Evolutionary conservation across 2,329 filamentous ascomycete species (phyloP).

Genomic region (Aspergillus neoniger): DNA sequence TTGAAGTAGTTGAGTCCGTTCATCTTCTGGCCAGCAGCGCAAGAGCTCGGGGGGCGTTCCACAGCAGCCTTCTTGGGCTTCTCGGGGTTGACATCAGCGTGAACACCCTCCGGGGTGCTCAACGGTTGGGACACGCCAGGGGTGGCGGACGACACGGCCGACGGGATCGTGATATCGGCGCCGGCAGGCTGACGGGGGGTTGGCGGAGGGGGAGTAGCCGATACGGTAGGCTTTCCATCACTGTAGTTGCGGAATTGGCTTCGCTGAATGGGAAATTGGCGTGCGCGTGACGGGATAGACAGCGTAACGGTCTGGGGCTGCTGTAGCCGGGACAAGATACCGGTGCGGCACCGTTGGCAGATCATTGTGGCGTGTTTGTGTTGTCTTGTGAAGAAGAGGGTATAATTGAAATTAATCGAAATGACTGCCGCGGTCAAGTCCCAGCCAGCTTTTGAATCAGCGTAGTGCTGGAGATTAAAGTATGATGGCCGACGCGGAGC

Average conservation of each 20-base stretch:
- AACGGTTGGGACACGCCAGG: slow-evolving; percentile 45
- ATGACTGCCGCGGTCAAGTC: neutral
- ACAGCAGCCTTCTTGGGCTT: slow-evolving; percentile 31
- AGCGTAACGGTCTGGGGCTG: slow-evolving; percentile 32
- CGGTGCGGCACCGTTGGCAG: slow-evolving; percentile 44
- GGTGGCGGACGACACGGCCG: slow-evolving; percentile 42
- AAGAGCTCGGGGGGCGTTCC: slow-evolving; percentile 40
- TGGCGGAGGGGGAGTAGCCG: slow-evolving; percentile 34
- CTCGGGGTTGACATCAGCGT: slow-evolving; percentile 28
- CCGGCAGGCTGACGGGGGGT: slow-evolving; percentile 35
- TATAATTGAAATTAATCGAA: neutral
- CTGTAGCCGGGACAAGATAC: slow-evolving; percentile 42
- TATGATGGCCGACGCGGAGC: slow-evolving; percentile 8
- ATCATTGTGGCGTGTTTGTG: slow-evolving; percentile 33
- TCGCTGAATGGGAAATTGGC: slow-evolving; percentile 33
- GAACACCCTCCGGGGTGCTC: slow-evolving; percentile 40
- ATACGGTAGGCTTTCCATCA: slow-evolving; percentile 32
- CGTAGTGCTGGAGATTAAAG: slow-evolving; percentile 12
- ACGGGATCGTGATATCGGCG: slow-evolving; percentile 36
- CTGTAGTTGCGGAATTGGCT: slow-evolving; percentile 37
- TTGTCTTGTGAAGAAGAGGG: neutral
- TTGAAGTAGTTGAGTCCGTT: slow-evolving; percentile 50
- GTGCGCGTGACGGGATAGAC: slow-evolving; percentile 30
- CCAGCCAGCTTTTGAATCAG: neutral
- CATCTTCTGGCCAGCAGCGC: slow-evolving; percentile 43